phyloP scores from a whole-genome alignment of 208 protist species.

The Porcisia hertigi region DNA sequence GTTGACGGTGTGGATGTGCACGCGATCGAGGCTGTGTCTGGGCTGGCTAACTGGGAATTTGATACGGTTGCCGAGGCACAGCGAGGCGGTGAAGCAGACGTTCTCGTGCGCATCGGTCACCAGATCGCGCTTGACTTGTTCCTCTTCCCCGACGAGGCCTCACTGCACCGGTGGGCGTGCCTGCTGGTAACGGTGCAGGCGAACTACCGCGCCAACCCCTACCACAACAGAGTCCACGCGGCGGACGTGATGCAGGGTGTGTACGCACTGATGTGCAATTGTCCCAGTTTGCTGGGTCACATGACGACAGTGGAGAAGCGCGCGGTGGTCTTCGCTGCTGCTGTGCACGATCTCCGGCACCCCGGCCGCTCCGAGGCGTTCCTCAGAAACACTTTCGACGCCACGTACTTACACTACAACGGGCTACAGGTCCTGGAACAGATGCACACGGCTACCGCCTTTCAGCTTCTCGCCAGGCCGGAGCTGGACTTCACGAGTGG shows the following conservation, averaged over 20 bases:
- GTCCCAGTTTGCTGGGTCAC: conserved; percentile 36
- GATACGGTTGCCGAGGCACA: conserved; percentile 24
- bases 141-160: conserved; percentile 41
- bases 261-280: conserved; percentile 44
- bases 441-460: conserved; percentile 74
- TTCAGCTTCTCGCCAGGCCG: conserved; percentile 49
- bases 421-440: conserved; percentile 64
- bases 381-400: conserved; percentile 54
- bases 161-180: conserved; percentile 40
- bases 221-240: conserved; percentile 79
- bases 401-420: conserved; percentile 55
- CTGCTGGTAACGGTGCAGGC: conserved; percentile 49
- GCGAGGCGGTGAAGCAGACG: conserved; percentile 16
- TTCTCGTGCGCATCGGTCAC: conserved; percentile 49
- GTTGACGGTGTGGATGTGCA: neutral
- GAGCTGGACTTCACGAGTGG: conserved; percentile 60
- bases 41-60: conserved; percentile 26
- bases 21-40: conserved; percentile 17
- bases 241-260: conserved; percentile 76
- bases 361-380: conserved; percentile 65
- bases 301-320: conserved; percentile 67
- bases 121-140: conserved; percentile 50
- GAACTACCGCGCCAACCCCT: conserved; percentile 78
- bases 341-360: conserved; percentile 79
- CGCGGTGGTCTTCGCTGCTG: conserved; percentile 61